phyloP scores from a whole-genome alignment of 441 rosid genomes.

The Isatis lusitanica region DNA sequence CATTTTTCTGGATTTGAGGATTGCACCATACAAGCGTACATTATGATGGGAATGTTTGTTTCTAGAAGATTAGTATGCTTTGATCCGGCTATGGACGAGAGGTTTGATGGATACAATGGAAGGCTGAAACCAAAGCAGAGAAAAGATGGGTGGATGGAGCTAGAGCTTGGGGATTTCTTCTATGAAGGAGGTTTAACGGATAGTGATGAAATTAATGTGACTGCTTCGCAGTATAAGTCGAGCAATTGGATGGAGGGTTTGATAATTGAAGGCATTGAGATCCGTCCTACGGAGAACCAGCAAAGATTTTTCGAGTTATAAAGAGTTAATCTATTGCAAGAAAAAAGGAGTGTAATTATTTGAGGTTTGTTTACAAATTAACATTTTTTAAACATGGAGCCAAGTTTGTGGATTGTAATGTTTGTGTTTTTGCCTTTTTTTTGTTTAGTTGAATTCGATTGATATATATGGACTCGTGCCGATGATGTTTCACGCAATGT shows the following conservation, averaged over 20 bases:
- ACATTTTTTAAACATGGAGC: background rate
- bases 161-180: background rate
- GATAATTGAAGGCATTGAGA: background rate
- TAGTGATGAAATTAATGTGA: background rate
- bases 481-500: background rate
- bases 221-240: background rate
- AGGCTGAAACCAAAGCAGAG: background rate
- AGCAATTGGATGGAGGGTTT: background rate
- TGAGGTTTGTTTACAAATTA: background rate
- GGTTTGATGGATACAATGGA: background rate
- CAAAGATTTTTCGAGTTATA: background rate
- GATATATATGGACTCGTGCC: background rate
- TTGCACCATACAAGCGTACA: background rate
- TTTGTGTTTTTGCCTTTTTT: background rate
- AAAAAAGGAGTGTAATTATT: background rate
- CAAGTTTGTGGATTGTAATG: background rate
- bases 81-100: background rate
- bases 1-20: background rate
- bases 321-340: background rate
- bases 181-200: background rate
- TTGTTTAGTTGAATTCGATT: no score
- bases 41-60: background rate
- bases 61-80: background rate
- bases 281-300: background rate
- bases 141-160: constrained; percentile 3